Percentiles rank a stretch among this genome's conserved stretches.
These are phyloP conservation scores for Boletales sp. DNA, from an alignment of 768 basidiomycete species.

Conservation along the genomic window DNA sequence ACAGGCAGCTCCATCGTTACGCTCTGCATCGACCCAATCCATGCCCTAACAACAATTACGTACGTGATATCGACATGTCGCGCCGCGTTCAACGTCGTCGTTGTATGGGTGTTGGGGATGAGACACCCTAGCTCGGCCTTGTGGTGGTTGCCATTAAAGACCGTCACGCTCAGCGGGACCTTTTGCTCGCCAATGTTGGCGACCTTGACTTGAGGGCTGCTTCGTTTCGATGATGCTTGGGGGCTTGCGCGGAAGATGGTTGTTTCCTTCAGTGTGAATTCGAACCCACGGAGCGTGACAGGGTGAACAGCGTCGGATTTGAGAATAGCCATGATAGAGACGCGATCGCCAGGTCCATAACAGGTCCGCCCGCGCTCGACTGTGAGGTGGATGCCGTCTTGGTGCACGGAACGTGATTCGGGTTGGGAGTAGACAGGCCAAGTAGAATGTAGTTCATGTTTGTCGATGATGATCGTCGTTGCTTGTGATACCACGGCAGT, in stretches of 20 bases:
- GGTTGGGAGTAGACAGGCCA: slow-evolving; percentile 89
- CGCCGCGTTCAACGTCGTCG: slow-evolving; percentile 77
- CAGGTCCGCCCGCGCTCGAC: slow-evolving; percentile 77
- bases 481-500: slow-evolving; percentile 63
- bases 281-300: slow-evolving; percentile 77
- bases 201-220: slow-evolving; percentile 52
- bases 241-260: slow-evolving; percentile 69
- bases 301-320: slow-evolving; percentile 67
- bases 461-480: slow-evolving; percentile 79
- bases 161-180: slow-evolving; percentile 63
- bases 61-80: slow-evolving; percentile 86
- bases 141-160: slow-evolving; percentile 70
- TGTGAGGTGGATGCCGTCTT: slow-evolving; percentile 70
- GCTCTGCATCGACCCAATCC: slow-evolving; percentile 64
- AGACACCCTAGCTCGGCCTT: slow-evolving; percentile 69
- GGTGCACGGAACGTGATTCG: slow-evolving; percentile 60
- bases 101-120: slow-evolving; percentile 71
- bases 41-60: slow-evolving; percentile 69
- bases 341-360: slow-evolving; percentile 82
- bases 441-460: slow-evolving; percentile 89
- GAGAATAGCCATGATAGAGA: slow-evolving; percentile 67
- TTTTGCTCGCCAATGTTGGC: slow-evolving; percentile 66
- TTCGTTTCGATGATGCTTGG: slow-evolving; percentile 48
- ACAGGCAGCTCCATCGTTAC: slow-evolving; percentile 73
- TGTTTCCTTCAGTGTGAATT: slow-evolving; percentile 74